Evolutionary conservation across 2,329 filamentous ascomycete species (phyloP), one percentile per base, ranked within the genome.

Genomic region (Mariannaea sp.): DNA sequence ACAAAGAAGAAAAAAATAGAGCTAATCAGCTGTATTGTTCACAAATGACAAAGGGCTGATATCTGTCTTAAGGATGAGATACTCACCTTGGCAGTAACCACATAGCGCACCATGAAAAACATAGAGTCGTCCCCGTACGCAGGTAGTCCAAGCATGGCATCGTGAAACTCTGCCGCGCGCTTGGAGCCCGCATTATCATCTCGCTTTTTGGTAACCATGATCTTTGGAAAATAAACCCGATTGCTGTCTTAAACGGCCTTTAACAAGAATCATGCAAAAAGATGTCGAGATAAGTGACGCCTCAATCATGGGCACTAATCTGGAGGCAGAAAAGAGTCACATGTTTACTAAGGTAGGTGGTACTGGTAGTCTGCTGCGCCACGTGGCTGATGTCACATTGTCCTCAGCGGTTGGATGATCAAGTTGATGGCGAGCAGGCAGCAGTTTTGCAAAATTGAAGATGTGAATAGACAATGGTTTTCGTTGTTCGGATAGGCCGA

Each of bases 111-210:
- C 5, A 69, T 55, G 32, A 66, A 68, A 42, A 70, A 57, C 56
- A 70, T 60, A 19, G 64, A 65, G 51, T 70, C 67, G 45, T 69
- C 63, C 8, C 64, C 65, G 30, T 70, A 70, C 14, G 62, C 66
- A 1, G 67, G 62, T 1, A 68, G 39, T 16, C 43, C 52, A 8
- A 68, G 59, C 62, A 68, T 62, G 30, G 64, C 61, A 7, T 65
- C 55, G 50, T 57, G 58, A 19, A 70, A 48, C 6, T 69, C 68
- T 7, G 57, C 38, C 1, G 68, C 68, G 16, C 67, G 65, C 42
- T 63, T 61, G 5, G 53, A 54, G 5, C 65, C 67, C 7, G 30
- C 53, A 12, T 53, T 42, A 3, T 55, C 41, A 5, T 48, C 52
- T 7, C 33, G 6, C 27, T 56, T 56, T 12, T 47, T 49, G 4